Conservation (phyloP, 2,329 filamentous ascomycete genomes). For the Diplodia intermedia region DNA sequence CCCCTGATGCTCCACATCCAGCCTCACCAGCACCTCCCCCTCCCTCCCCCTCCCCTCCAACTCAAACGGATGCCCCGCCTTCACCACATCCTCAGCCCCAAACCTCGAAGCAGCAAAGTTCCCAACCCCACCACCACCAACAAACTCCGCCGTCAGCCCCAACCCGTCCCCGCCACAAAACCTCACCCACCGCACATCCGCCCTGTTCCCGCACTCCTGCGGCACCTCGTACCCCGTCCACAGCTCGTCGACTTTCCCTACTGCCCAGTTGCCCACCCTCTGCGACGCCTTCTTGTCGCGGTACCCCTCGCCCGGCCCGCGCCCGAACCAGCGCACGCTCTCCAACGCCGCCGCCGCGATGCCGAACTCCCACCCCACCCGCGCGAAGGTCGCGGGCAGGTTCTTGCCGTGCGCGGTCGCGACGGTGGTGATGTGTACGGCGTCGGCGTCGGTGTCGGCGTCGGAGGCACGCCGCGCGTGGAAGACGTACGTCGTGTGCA, state of each 20-base stretch:
- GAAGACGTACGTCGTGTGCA: background rate
- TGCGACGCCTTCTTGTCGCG: constrained; percentile 68
- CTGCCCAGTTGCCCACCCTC: constrained; percentile 34
- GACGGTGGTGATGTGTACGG: background rate
- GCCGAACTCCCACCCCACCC: background rate
- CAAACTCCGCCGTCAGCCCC: background rate
- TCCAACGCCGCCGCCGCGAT: background rate
- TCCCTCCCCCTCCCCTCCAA: constrained; percentile 58
- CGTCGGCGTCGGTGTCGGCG: background rate
- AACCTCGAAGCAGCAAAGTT: background rate
- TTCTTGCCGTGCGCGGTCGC: background rate
- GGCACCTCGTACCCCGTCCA: constrained; percentile 69
- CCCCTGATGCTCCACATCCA: constrained; percentile 69
- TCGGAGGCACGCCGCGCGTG: background rate
- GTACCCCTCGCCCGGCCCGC: background rate
- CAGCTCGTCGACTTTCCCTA: constrained; percentile 47
- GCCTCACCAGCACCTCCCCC: constrained; percentile 63
- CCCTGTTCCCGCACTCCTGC: constrained; percentile 71
- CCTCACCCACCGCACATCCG: constrained; percentile 65
- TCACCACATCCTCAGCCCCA: constrained; percentile 52
- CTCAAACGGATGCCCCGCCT: constrained; percentile 69
- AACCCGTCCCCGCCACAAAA: constrained; percentile 13
- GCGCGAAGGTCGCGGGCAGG: background rate
- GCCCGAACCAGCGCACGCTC: background rate
- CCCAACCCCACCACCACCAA: background rate